Percentiles rank a stretch among this genome's conserved stretches.
These are phyloP conservation scores for Colletotrichum sp. DNA, from an alignment of 2,329 filamentous ascomycete species.

Conservation along the genomic window DNA sequence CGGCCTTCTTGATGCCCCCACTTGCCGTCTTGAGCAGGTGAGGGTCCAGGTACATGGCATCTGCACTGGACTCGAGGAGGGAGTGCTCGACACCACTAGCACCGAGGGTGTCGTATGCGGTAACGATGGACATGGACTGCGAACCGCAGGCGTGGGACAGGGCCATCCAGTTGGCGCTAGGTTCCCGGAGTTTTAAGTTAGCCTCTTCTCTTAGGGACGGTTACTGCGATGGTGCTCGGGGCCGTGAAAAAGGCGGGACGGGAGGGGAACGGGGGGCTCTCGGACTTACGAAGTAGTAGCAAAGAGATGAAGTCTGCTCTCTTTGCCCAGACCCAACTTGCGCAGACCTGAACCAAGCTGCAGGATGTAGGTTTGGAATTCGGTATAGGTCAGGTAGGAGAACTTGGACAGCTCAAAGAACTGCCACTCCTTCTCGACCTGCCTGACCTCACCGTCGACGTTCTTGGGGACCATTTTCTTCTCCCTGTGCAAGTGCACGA, in stretches of 20 bases:
- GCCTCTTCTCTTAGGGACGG: background rate
- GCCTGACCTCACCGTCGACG: constrained; percentile 77
- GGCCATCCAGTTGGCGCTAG: constrained; percentile 81
- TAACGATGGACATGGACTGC: constrained; percentile 91
- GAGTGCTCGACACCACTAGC: constrained; percentile 86
- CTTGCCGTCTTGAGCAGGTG: constrained; percentile 70
- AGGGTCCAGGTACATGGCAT: constrained; percentile 87
- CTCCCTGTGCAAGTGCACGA: constrained; percentile 81
- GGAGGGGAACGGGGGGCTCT: background rate
- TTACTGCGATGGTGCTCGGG: background rate
- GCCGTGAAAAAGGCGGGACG: background rate
- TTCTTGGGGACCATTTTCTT: constrained; percentile 90
- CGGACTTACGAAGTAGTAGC: constrained; percentile 75
- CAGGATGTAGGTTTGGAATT: constrained; percentile 75
- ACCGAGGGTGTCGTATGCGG: constrained; percentile 92
- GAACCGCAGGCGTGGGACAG: constrained; percentile 79
- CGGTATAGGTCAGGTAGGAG: constrained; percentile 77
- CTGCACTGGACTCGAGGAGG: constrained; percentile 78
- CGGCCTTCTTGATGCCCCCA: constrained; percentile 60
- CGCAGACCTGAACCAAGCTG: constrained; percentile 76
- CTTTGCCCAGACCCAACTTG: constrained; percentile 57
- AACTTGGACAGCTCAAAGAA: constrained; percentile 86
- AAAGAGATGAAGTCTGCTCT: constrained; percentile 70
- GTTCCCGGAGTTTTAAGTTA: constrained; percentile 13
- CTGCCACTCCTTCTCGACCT: constrained; percentile 91